Evolutionary conservation across 352 stramenopile species (phyloP).

Genomic region (Phytophthora ohioensis): DNA sequence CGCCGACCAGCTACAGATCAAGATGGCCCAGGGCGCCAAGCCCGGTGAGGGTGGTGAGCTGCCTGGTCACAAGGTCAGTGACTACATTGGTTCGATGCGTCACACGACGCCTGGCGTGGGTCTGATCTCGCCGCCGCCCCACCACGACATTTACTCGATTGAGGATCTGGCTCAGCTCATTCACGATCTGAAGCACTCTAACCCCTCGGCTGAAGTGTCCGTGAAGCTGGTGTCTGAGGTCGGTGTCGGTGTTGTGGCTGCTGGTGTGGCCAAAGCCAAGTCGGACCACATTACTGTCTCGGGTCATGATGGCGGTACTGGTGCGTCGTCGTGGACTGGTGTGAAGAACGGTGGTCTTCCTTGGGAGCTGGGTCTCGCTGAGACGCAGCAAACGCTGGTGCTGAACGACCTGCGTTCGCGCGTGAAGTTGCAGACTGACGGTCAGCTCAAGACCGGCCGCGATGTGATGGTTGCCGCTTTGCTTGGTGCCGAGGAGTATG

Average conservation of each 20-base stretch:
- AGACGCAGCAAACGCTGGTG: slow-evolving; percentile 97
- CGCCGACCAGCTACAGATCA: slow-evolving; percentile 98
- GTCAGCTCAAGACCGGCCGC: slow-evolving; percentile 94
- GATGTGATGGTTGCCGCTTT: slow-evolving; percentile 95
- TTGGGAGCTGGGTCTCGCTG: slow-evolving; percentile 96
- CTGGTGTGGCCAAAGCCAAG: slow-evolving; percentile 91
- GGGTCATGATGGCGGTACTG: slow-evolving; percentile 96
- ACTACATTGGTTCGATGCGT: slow-evolving; percentile 97
- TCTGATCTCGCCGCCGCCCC: slow-evolving; percentile 96
- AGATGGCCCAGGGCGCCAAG: slow-evolving; percentile 98
- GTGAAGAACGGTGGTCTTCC: slow-evolving; percentile 95
- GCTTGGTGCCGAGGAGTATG: slow-evolving; percentile 96
- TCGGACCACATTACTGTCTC: slow-evolving; percentile 97
- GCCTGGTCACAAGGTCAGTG: slow-evolving; percentile 96
- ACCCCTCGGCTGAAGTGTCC: slow-evolving; percentile 93
- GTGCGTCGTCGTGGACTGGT: slow-evolving; percentile 95
- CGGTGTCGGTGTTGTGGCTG: slow-evolving; percentile 95
- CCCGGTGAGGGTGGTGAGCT: slow-evolving; percentile 97
- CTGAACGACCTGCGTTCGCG: slow-evolving; percentile 95
- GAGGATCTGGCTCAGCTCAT: slow-evolving; percentile 98
- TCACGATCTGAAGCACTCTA: slow-evolving; percentile 98
- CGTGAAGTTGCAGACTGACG: slow-evolving; percentile 96
- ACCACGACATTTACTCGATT: slow-evolving; percentile 99
- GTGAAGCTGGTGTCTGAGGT: slow-evolving; percentile 98
- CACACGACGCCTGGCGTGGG: slow-evolving; percentile 96